Percentiles rank a stretch among this genome's conserved stretches.
Evolutionary conservation across 208 protist genomes (phyloP).

Genomic region (Vickermania spadyakhi): DNA sequence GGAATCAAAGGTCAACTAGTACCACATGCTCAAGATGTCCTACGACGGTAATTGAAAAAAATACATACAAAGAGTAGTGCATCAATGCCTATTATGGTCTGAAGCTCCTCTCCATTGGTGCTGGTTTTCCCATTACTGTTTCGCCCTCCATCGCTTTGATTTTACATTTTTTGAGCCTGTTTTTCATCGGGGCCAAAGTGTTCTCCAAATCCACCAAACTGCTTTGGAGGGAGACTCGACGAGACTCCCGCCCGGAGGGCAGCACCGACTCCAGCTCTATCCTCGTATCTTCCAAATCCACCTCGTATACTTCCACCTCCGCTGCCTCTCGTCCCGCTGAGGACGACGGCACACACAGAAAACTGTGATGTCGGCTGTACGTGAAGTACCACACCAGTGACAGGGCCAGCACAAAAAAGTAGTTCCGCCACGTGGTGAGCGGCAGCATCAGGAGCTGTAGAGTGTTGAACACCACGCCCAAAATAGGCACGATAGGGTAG

Average conservation of each 20-base stretch:
- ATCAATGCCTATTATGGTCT: no score
- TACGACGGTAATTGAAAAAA: no score
- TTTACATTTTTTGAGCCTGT: no score
- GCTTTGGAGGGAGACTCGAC: background rate
- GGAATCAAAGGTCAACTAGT: no score
- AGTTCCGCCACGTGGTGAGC: constrained; percentile 16
- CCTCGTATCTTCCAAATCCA: background rate
- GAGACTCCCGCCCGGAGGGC: background rate
- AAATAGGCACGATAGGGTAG: constrained; percentile 14
- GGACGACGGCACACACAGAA: background rate
- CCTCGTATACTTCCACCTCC: background rate
- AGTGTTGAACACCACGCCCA: constrained; percentile 13
- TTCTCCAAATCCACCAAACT: background rate
- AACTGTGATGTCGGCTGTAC: constrained; percentile 14
- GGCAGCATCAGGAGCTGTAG: constrained; percentile 19
- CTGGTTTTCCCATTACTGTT: no score
- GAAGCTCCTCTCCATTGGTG: no score
- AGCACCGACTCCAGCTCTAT: background rate
- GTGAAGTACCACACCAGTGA: constrained; percentile 14
- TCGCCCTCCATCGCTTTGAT: no score
- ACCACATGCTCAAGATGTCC: no score
- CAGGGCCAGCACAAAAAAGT: constrained; percentile 9
- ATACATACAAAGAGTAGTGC: no score
- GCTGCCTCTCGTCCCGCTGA: background rate
- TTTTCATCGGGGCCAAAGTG: no score